Evolutionary conservation across 768 basidiomycete species (phyloP).

Genomic region (Rhodotorula toruloides): DNA sequence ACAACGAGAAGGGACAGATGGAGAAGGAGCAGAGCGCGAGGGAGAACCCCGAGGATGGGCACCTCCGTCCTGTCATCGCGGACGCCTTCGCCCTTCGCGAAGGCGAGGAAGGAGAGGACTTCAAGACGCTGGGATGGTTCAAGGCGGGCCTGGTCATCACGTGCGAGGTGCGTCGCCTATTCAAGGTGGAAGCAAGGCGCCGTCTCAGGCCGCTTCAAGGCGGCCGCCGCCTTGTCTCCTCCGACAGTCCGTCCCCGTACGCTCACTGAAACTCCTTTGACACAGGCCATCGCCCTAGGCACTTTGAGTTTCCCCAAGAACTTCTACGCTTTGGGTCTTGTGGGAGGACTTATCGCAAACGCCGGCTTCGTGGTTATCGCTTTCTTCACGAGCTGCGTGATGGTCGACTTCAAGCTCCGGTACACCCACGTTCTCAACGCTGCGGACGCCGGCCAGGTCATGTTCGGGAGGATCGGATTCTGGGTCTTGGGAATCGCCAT

Average conservation of each 20-base stretch:
- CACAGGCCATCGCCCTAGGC: conserved; percentile 18
- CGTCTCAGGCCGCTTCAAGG: no score
- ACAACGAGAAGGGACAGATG: not conserved
- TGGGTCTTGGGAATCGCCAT: not conserved
- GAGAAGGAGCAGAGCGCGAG: not conserved
- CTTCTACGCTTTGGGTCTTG: conserved; percentile 2
- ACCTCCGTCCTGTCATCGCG: not conserved
- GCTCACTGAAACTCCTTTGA: no score
- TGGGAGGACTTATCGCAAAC: conserved; percentile 5
- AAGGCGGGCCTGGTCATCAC: conserved; percentile 1
- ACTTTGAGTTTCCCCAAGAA: conserved; percentile 8
- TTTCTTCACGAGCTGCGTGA: not conserved
- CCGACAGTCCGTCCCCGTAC: no score
- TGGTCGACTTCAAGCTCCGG: conserved; percentile 10
- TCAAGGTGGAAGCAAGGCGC: no score
- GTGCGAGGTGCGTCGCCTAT: conserved; percentile 1
- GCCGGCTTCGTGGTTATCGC: not conserved
- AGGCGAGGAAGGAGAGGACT: not conserved
- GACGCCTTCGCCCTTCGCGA: conserved; percentile 4
- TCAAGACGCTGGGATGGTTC: conserved; percentile 6
- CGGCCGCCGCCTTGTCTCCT: no score
- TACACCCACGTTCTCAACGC: conserved; percentile 19
- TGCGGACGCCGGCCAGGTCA: conserved; percentile 7
- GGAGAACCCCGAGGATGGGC: no score
- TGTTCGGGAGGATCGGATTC: conserved; percentile 8